Conservation (phyloP, 176 grass and related monocot species). For the Aegilops longissima region DNA sequence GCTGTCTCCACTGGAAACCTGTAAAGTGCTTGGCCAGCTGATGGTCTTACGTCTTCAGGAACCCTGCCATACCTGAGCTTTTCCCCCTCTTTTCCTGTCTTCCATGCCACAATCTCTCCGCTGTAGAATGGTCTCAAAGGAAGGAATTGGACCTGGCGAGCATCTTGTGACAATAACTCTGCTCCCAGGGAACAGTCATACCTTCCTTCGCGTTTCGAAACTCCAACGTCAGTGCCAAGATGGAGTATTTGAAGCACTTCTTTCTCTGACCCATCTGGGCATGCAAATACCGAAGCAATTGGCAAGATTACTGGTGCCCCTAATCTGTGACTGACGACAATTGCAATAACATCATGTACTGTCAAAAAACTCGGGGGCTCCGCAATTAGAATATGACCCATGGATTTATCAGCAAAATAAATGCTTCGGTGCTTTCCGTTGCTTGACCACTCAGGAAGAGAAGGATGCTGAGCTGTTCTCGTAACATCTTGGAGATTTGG, state of each 20-base stretch:
- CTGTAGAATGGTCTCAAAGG: conserved; percentile 90
- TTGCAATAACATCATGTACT: conserved; percentile 78
- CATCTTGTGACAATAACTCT: conserved; percentile 84
- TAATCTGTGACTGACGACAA: conserved; percentile 68
- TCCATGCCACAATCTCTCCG: conserved; percentile 94
- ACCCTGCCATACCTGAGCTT: conserved; percentile 91
- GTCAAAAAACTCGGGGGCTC: conserved; percentile 86
- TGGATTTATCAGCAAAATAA: conserved; percentile 69
- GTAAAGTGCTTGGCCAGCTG: conserved; percentile 83
- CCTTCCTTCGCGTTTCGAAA: conserved; percentile 50
- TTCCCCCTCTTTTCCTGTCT: conserved; percentile 80
- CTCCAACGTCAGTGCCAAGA: conserved; percentile 56
- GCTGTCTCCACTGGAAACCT: conserved; percentile 76
- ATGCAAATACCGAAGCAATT: conserved; percentile 70
- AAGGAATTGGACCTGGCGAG: conserved; percentile 93
- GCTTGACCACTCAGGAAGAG: conserved; percentile 73
- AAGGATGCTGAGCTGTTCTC: conserved; percentile 35
- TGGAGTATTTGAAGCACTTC: conserved; percentile 65
- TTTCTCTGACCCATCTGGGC: conserved; percentile 85
- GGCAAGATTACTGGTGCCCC: conserved; percentile 72
- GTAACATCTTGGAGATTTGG: conserved; percentile 75
- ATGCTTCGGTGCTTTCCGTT: conserved; percentile 68
- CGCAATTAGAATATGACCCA: conserved; percentile 70
- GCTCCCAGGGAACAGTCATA: conserved; percentile 60
- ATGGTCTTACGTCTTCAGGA: conserved; percentile 91